Percentiles rank a stretch among this genome's conserved stretches.
phyloP scores from a whole-genome alignment of 805 yeast species.

The Wickerhamiella sorbophila region DNA sequence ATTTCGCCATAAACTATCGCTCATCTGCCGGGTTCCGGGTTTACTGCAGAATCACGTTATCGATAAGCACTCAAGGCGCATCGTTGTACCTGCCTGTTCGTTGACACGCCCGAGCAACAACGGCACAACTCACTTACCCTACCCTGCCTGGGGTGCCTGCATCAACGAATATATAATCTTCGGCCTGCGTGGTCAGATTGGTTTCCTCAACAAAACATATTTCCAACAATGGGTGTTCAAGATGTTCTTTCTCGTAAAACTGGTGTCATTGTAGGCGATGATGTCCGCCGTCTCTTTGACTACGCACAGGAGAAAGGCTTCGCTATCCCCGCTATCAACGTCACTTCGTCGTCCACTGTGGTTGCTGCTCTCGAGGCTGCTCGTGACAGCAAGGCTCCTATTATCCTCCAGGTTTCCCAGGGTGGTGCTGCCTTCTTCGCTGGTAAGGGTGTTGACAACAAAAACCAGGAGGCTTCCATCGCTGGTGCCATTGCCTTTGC shows the following conservation, averaged over 20 bases:
- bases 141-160: too few relatives aligned
- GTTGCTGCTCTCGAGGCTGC: constrained; percentile 97
- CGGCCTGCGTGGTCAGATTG: not conserved
- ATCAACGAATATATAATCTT: constrained; percentile 1
- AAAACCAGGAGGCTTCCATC: constrained; percentile 86
- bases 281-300: constrained; percentile 63
- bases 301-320: constrained; percentile 87
- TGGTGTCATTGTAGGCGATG: constrained; percentile 99
- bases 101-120: too few relatives aligned
- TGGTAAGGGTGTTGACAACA: constrained; percentile 95
- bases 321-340: constrained; percentile 98
- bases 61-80: too few relatives aligned
- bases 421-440: constrained; percentile 99
- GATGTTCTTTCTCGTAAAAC: constrained; percentile 77
- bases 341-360: constrained; percentile 93
- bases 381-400: constrained; percentile 86
- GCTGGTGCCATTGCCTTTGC: constrained; percentile 95
- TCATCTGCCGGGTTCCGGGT: too few relatives aligned
- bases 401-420: constrained; percentile 90
- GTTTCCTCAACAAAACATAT: not conserved
- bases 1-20: too few relatives aligned
- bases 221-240: constrained; percentile 29
- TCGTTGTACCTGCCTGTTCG: too few relatives aligned
- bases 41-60: too few relatives aligned
- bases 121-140: too few relatives aligned